These are phyloP conservation scores for Borovskyia barvae DNA, from an alignment of 208 protist species.

Conservation along the genomic window DNA sequence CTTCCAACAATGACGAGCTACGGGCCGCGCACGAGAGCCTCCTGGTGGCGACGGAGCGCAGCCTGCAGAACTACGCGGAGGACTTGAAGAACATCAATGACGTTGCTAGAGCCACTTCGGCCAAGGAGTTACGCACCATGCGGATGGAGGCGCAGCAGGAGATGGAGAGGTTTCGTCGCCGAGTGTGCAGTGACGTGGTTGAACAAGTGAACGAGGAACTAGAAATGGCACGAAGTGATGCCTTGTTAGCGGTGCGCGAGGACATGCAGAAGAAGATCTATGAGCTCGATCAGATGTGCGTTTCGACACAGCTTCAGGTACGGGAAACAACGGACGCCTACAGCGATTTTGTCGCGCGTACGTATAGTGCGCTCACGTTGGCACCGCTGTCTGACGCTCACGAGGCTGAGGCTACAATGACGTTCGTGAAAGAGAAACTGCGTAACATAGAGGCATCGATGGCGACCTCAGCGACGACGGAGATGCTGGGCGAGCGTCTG, in stretches of 20 bases:
- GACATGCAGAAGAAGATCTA: conserved; percentile 40
- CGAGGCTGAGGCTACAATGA: conserved; percentile 20
- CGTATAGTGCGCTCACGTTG: conserved; percentile 24
- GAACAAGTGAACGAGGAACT: conserved; percentile 47
- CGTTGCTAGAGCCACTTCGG: conserved; percentile 52
- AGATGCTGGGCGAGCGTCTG: conserved; percentile 23
- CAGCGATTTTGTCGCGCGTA: conserved; percentile 33
- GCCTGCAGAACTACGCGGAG: conserved; percentile 53
- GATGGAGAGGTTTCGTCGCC: conserved; percentile 51
- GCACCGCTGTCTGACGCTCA: conserved; percentile 30
- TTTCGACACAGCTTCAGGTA: conserved; percentile 31
- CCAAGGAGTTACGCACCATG: conserved; percentile 57
- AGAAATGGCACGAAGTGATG: conserved; percentile 45
- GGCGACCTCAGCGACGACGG: conserved; percentile 28
- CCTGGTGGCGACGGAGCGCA: conserved; percentile 52
- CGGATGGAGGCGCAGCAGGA: conserved; percentile 36
- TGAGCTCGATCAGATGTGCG: conserved; percentile 40
- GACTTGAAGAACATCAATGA: conserved; percentile 64
- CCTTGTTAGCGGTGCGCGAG: conserved; percentile 25
- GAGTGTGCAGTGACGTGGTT: conserved; percentile 33
- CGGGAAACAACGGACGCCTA: conserved; percentile 37
- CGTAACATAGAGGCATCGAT: conserved; percentile 24
- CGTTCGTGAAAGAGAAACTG: conserved; percentile 32
- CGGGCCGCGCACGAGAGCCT: conserved; percentile 41
- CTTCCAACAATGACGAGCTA: conserved; percentile 37